phyloP scores from a whole-genome alignment of 768 basidiomycete species.

The Serendipita sp. region DNA sequence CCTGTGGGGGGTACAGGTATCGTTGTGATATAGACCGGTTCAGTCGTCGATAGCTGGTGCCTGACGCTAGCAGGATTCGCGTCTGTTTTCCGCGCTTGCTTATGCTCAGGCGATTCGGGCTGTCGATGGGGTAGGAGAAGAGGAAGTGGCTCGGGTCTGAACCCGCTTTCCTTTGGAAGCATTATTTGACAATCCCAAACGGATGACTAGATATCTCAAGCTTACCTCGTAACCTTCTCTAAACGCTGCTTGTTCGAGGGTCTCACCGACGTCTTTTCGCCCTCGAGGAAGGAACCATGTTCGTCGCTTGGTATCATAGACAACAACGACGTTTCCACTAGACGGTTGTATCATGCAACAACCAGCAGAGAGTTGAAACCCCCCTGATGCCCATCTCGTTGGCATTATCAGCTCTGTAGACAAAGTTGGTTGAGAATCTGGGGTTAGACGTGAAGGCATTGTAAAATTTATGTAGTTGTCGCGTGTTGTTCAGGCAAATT shows the following conservation, averaged over 20 bases:
- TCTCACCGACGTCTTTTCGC: slow-evolving; percentile 50
- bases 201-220: slow-evolving; percentile 1
- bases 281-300: slow-evolving; percentile 50
- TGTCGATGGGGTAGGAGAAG: neutral
- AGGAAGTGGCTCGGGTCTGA: neutral
- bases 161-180: neutral
- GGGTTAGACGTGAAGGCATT: neutral
- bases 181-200: neutral
- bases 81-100: neutral
- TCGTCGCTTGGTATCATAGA: slow-evolving; percentile 24
- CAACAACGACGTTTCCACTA: slow-evolving; percentile 34
- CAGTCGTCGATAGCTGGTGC: neutral
- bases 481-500: neutral
- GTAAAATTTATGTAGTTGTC: neutral
- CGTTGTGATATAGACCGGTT: slow-evolving; percentile 8
- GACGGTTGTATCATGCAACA: slow-evolving; percentile 48
- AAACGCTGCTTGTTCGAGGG: slow-evolving; percentile 38
- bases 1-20: neutral
- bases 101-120: slow-evolving; percentile 1
- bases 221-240: slow-evolving; percentile 58
- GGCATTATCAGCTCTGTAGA: neutral
- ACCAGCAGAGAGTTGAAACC: slow-evolving; percentile 44
- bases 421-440: neutral
- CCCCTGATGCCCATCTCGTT: slow-evolving; percentile 14
- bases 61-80: neutral